Base-by-base conservation (phyloP, 2,329 filamentous ascomycete species). In the Scedosporium apiospermum region DNA sequence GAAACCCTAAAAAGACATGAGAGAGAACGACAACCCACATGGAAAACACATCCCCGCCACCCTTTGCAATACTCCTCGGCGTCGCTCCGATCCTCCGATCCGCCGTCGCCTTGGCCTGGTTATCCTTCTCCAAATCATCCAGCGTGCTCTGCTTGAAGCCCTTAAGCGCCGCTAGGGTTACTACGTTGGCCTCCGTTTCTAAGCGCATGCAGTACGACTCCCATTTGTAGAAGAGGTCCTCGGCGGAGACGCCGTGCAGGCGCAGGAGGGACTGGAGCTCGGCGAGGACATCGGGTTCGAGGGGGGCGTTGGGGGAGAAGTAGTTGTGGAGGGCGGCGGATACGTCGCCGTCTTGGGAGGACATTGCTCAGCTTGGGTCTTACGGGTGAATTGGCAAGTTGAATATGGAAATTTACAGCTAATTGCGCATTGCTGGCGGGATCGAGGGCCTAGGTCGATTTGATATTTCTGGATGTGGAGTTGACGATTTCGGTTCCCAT, bases 211-310 rank as follows among this genome's bases (percentile, higher is more conserved):
- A 93, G 80, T 97, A 98, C 0, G 92, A 93, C 75, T 99, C 95
- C 95, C 95, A 99, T 81, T 98, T 98, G 85, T 91, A 97, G 75
- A 91, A 97, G 27, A 98, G 81, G 72, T 98, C 95, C 73, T 98
- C 88, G 41, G 87, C 82, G 16, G 87, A 85, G 65, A 98, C 83
- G 58, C 86, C 86, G 76, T 97, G 91, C 64, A 98, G 81, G 62
- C 88, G 87, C 77, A 95, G 83, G 72, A 96, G 96, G 64, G 91
- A 96, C 71, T 89, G 83, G 67, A 99, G 80, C 76, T 97, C 93
- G 61, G 82, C 78, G 66, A 91, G 78, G 63, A 98, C 84, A 73
- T 98, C 93, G 66, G 86, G 78, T 65, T 91, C 85, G 5, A 98
- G 80, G 34, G 53, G 34, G 10, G n/a, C 21, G 38, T 62, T 41